phyloP scores from a whole-genome alignment of 495 filamentous ascomycete species.

The Cladorrhinum samala region DNA sequence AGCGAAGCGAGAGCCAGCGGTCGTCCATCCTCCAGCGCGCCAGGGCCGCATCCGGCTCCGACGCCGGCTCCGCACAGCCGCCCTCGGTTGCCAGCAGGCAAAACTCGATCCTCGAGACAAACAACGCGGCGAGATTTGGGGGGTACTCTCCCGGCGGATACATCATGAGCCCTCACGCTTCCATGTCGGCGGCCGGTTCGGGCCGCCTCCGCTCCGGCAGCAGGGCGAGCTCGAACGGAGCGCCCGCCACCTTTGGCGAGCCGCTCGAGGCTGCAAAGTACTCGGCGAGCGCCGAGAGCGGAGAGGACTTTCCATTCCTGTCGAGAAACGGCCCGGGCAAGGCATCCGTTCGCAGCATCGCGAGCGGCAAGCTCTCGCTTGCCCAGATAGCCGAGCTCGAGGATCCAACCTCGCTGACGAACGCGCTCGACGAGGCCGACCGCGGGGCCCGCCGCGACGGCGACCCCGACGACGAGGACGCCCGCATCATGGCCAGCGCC shows the following conservation, averaged over 20 bases:
- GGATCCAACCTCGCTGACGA: slow-evolving; percentile 34
- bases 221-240: slow-evolving; percentile 34
- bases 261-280: background rate
- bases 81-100: slow-evolving; percentile 48
- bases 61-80: slow-evolving; percentile 30
- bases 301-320: slow-evolving; percentile 31
- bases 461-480: slow-evolving; percentile 28
- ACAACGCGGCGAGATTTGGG: slow-evolving; percentile 57
- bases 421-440: slow-evolving; percentile 42
- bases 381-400: slow-evolving; percentile 44
- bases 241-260: slow-evolving; percentile 7
- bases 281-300: slow-evolving; percentile 24
- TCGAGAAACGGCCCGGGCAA: slow-evolving; percentile 42
- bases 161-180: slow-evolving; percentile 54
- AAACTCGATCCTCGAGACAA: slow-evolving; percentile 64
- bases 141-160: slow-evolving; percentile 67
- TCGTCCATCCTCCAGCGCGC: slow-evolving; percentile 44
- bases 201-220: slow-evolving; percentile 55
- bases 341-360: slow-evolving; percentile 37
- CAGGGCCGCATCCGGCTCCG: slow-evolving; percentile 21
- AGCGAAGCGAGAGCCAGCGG: slow-evolving; percentile 56
- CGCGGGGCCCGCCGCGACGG: slow-evolving; percentile 23
- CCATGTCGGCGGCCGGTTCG: slow-evolving; percentile 52
- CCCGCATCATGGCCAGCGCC: slow-evolving; percentile 25
- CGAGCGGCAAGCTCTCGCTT: slow-evolving; percentile 35